Conservation (phyloP, 2,329 filamentous ascomycete species). For the Colletotrichum gloeosporioides region DNA sequence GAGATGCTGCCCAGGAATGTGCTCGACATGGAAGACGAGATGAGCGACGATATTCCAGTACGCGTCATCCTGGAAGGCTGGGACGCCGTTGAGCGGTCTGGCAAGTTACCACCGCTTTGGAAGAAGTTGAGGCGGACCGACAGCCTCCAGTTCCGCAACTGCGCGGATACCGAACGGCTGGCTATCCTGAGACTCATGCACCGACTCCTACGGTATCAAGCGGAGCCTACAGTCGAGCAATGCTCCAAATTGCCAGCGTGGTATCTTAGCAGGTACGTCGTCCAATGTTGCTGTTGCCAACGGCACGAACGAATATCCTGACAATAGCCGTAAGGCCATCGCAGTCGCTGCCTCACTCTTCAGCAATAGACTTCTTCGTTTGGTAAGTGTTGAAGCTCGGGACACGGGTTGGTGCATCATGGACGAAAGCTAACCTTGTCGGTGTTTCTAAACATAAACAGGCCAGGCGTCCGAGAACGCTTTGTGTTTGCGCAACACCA, state of each 20-base stretch:
- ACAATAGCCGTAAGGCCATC: conserved; percentile 25
- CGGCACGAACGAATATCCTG: not conserved
- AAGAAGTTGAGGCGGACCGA: conserved; percentile 27
- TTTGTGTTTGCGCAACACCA: conserved; percentile 32
- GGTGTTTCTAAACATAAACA: not conserved
- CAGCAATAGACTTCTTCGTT: conserved; percentile 34
- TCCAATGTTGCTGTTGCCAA: not conserved
- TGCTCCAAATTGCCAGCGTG: conserved; percentile 27
- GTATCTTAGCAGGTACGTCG: conserved; percentile 28
- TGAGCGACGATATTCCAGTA: conserved; percentile 28
- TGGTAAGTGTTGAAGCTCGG: conserved; percentile 23
- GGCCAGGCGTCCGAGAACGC: conserved; percentile 32
- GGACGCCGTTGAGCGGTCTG: conserved; percentile 29
- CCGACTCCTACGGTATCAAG: conserved; percentile 27
- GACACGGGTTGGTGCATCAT: not conserved
- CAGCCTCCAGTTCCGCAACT: conserved; percentile 26
- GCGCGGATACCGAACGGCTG: conserved; percentile 24
- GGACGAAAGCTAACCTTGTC: not conserved
- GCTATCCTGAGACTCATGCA: conserved; percentile 29
- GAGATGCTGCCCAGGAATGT: conserved; percentile 3
- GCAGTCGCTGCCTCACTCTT: conserved; percentile 29
- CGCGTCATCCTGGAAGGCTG: conserved; percentile 30
- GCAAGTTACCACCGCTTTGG: conserved; percentile 28
- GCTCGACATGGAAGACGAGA: conserved; percentile 21
- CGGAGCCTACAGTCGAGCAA: conserved; percentile 26